Evolutionary conservation across 352 stramenopile species (phyloP).

Genomic region (Phytophthora syringae): DNA sequence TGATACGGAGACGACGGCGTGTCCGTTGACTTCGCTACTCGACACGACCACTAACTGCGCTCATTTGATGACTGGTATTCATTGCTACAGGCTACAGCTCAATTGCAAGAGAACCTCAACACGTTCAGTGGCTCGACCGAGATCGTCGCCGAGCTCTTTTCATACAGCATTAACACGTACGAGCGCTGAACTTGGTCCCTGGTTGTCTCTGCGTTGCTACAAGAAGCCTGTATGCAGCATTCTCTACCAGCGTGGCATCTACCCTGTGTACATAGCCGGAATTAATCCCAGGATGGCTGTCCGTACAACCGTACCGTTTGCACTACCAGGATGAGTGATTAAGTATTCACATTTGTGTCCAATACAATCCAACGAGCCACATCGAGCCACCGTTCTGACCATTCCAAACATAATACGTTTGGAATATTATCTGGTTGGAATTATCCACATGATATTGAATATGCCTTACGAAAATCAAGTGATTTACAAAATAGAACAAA

Average conservation of each 20-base stretch:
- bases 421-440: conserved; percentile 1
- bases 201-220: conserved; percentile 5
- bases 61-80: too few relatives aligned
- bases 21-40: too few relatives aligned
- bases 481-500: background rate
- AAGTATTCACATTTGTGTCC: background rate
- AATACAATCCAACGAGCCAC: background rate
- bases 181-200: background rate
- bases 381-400: background rate
- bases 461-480: background rate
- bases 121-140: conserved; percentile 98
- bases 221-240: conserved; percentile 63
- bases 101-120: conserved; percentile 94
- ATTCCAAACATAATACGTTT: conserved; percentile 1
- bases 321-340: too few relatives aligned
- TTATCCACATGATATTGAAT: background rate
- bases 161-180: conserved; percentile 98
- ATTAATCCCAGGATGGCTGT: too few relatives aligned
- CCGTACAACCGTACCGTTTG: too few relatives aligned
- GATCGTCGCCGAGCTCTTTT: conserved; percentile 99
- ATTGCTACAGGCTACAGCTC: conserved; percentile 63
- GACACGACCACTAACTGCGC: too few relatives aligned
- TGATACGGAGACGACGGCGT: too few relatives aligned
- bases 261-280: too few relatives aligned
- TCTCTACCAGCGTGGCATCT: conserved; percentile 97